Evolutionary conservation across 2,329 filamentous ascomycete genomes (phyloP), one percentile per base, ranked within the genome.

Genomic region (Macrophomina phaseolina): DNA sequence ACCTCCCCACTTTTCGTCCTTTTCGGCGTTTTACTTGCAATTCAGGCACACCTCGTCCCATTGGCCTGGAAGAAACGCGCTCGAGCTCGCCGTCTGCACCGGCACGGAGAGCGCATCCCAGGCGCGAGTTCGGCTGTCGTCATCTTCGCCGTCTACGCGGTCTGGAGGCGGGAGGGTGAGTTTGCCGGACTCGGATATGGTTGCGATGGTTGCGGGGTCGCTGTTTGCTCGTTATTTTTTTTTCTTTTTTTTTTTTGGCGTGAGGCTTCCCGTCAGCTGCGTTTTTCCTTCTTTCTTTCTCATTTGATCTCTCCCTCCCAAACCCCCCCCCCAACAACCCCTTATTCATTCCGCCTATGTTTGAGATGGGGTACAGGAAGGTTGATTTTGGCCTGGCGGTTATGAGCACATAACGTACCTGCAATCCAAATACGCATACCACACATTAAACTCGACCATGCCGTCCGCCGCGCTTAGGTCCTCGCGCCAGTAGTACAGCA

Each of bases 401-500:
- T 6, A 32, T 23, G 1, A 23, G 14, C 11, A 8, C n/a, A 16
- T 11, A n/a, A 55, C 52, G 5, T 8, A 62, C 58, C 18, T 48
- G 32, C 58, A 62, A 28, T 62, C 45, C 9, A 62, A 11, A 62
- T 38, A 49, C 42, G 45, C 42, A 6, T 28, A 62, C 58, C 58
- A 62, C 1, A 62, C 23, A 5, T 48, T 32, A 30, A 62, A 12
- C 42, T 38, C 45, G 16, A 62, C 58, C 3, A n/a, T 30, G 11
- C 36, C 16, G 8, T 7, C 40, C 34, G n/a, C 34, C 34, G 3
- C 6, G 36, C 7, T 32, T 14, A 12, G 11, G 5, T 28, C 40
- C 14, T 60, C 40, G 5, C 58, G 58, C 58, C 58, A 62, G n/a
- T 62, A 62, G 11, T 23, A 62, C 30, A 49, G 12, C 30, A 62